These are phyloP conservation scores for Eutypella sp. DNA, from an alignment of 2,329 filamentous ascomycete genomes.

Conservation along the genomic window DNA sequence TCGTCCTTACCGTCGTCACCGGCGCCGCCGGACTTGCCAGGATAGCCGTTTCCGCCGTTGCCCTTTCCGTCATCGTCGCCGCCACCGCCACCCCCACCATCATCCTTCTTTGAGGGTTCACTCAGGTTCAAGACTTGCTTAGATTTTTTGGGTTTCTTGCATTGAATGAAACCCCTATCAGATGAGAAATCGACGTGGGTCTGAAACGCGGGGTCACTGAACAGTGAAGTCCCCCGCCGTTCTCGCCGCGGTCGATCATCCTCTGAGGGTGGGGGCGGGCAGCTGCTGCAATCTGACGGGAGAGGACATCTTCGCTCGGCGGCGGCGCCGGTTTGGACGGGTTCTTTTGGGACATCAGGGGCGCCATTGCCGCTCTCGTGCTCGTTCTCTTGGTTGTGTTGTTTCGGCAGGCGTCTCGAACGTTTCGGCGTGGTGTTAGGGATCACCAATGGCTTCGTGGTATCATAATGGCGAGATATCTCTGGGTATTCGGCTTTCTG, in stretches of 20 bases:
- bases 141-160: conserved; percentile 37
- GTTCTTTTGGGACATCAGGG: conserved; percentile 13
- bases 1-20: conserved; percentile 34
- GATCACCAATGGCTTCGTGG: conserved; percentile 22
- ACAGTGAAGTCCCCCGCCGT: conserved; percentile 28
- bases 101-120: conserved; percentile 31
- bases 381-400: conserved; percentile 11
- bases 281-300: conserved; percentile 15
- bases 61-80: conserved; percentile 17
- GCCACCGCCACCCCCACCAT: conserved; percentile 27
- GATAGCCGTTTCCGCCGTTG: conserved; percentile 31
- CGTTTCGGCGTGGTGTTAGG: conserved; percentile 32
- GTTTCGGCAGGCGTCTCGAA: conserved; percentile 22
- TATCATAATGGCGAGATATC: conserved; percentile 3
- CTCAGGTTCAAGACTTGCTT: conserved; percentile 12
- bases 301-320: conserved; percentile 24
- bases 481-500: conserved; percentile 11
- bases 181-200: conserved; percentile 53
- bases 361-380: conserved; percentile 7
- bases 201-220: conserved; percentile 41
- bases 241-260: conserved; percentile 17
- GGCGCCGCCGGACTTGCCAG: conserved; percentile 23
- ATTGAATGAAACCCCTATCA: conserved; percentile 49
- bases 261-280: conserved; percentile 17
- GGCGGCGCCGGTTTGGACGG: conserved; percentile 12